Evolutionary conservation across 2,329 filamentous ascomycete genomes (phyloP), one percentile per base, ranked within the genome.

Genomic region (Calonectria crousiana): DNA sequence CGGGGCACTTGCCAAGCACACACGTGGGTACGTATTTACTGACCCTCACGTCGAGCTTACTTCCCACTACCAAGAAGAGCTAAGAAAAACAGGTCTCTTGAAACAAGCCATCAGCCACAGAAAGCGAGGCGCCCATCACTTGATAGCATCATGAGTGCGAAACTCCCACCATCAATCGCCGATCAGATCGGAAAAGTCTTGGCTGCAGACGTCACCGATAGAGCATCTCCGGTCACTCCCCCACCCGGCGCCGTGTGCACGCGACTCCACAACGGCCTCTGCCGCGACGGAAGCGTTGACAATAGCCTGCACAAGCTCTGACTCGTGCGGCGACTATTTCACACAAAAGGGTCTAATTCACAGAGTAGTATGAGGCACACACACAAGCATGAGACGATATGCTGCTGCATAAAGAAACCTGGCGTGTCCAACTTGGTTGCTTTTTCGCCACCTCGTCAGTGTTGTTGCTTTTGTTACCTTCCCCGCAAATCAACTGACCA

Each of bases 401-500:
- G 20, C 18, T 56, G 51, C 16, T 8, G 10, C 28, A n/a, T 9
- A 16, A 56, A 32, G 16, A 20, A 32, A 6, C 51, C 28, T n/a
- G 18, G 6, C 26, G 13, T 28, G 9, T 34, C 56, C 34, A 41
- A 10, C 36, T n/a, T 38, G n/a, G 14, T 38, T 62, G 34, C 34
- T 26, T 62, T 62, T 62, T 47, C 38, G 34, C 56, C 56, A 62
- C 56, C 56, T 60, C 56, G 34, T 60, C 56, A 60, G 56, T 62
- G 23, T 41, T 4, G 34, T 41, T 62, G 56, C 56, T 62, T 62
- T 62, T 62, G 56, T 62, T 14, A 62, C 56, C 65, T 60, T 34
- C 76, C 49, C 69, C 75, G 69, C 73, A 73, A 70, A 71, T 71
- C 76, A 70, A 79, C 67, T 75, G 69, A 70, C 67, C 72, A 70